Conservation (phyloP, 192 early-diverging fungal genomes). For the Rhizophagus sp. region DNA sequence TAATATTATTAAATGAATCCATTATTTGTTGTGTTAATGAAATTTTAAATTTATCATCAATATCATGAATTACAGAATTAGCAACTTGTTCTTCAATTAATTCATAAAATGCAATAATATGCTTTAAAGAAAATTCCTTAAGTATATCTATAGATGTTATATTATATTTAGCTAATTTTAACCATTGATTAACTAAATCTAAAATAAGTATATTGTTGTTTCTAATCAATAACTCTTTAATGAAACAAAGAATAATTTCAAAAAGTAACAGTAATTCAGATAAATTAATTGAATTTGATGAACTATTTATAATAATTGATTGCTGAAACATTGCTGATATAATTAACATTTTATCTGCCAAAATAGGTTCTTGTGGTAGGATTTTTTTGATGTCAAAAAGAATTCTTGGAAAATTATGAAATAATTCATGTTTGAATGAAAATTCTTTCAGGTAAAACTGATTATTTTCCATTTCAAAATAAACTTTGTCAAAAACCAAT, state of each 20-base stretch:
- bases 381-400: neutral
- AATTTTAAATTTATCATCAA: neutral
- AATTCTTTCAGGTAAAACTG: neutral
- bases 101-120: neutral
- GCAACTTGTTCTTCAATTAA: neutral
- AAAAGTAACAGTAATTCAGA: neutral
- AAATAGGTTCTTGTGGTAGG: neutral
- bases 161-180: neutral
- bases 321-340: neutral
- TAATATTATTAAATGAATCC: neutral
- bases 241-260: neutral
- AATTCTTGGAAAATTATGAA: neutral
- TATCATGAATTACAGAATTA: neutral
- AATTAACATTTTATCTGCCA: neutral
- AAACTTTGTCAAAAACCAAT: neutral
- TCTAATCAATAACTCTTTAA: neutral
- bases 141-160: neutral
- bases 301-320: neutral
- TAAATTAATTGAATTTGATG: neutral
- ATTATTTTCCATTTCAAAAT: neutral
- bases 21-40: neutral
- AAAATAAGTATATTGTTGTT: neutral
- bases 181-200: neutral
- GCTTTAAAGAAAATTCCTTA: neutral
- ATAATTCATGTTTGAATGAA: neutral